Evolutionary conservation across 768 basidiomycete genomes (phyloP).

Genomic region (Xerocomellus amylosporus): DNA sequence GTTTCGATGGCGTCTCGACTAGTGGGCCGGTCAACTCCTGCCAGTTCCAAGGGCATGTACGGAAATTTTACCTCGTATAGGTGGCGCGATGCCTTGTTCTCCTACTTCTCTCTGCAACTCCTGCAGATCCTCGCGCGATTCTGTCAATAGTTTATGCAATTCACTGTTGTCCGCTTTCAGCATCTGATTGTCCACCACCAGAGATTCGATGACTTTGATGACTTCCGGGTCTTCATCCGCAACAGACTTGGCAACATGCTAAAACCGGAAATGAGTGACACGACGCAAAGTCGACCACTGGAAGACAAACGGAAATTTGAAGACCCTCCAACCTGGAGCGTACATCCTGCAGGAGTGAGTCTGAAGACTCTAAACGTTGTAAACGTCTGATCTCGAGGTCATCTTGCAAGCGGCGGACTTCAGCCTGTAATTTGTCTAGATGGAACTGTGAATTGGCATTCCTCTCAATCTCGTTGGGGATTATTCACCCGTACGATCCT

Average conservation of each 20-base stretch:
- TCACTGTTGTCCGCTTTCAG: conserved; percentile 81
- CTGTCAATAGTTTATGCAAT: conserved; percentile 66
- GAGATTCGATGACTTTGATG: conserved; percentile 70
- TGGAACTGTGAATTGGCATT: conserved; percentile 3
- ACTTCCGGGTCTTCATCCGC: conserved; percentile 54
- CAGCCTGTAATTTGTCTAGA: conserved; percentile 65
- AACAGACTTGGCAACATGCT: conserved; percentile 41
- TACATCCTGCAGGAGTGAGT: conserved; percentile 56
- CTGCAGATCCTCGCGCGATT: conserved; percentile 73
- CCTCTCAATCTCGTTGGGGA: neutral
- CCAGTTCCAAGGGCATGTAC: neutral
- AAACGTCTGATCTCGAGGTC: conserved; percentile 59
- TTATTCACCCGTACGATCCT: conserved; percentile 60
- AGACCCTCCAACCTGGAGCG: conserved; percentile 60
- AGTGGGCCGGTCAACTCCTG: conserved; percentile 3
- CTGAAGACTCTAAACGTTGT: conserved; percentile 62
- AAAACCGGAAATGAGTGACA: conserved; percentile 17
- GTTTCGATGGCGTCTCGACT: conserved; percentile 38
- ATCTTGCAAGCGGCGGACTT: conserved; percentile 63
- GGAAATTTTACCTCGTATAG: conserved; percentile 40
- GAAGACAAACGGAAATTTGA: conserved; percentile 49
- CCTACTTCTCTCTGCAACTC: conserved; percentile 70
- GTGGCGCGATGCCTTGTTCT: conserved; percentile 56
- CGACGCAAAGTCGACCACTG: neutral
- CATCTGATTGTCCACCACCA: conserved; percentile 82